Percentiles rank a stretch among this genome's conserved stretches.
Conservation (phyloP, 1,284 basidiomycete genomes). For the Ganoderma leucocontextum region DNA sequence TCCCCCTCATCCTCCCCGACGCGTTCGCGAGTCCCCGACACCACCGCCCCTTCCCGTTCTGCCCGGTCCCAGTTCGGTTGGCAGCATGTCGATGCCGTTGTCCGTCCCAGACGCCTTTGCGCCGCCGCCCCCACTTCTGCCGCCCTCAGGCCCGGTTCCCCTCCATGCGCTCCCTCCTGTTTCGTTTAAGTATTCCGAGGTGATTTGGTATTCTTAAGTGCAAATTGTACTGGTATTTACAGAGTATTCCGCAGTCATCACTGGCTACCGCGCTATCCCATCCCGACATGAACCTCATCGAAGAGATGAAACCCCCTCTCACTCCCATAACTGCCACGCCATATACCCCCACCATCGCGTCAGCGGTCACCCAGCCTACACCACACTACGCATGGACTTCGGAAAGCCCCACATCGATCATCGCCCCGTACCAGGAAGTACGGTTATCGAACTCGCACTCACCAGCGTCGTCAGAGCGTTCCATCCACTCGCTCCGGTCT, state of each 20-base stretch:
- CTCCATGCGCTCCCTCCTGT: constrained; percentile 23
- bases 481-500: constrained; percentile 26
- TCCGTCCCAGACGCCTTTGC: constrained; percentile 17
- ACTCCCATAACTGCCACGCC: constrained; percentile 8
- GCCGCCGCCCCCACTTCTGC: constrained; percentile 13
- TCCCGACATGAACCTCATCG: constrained; percentile 18
- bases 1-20: constrained; percentile 46
- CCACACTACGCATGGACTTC: constrained; percentile 28
- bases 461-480: constrained; percentile 35
- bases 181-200: constrained; percentile 29
- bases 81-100: constrained; percentile 11
- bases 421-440: constrained; percentile 15
- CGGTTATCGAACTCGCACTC: constrained; percentile 31
- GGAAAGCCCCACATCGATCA: constrained; percentile 22
- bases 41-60: constrained; percentile 21
- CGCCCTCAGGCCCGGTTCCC: constrained; percentile 20
- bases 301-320: constrained; percentile 26
- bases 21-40: constrained; percentile 23
- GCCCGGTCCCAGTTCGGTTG: constrained; percentile 22
- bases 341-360: constrained; percentile 20
- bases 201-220: constrained; percentile 31
- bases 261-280: constrained; percentile 26
- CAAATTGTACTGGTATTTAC: constrained; percentile 27
- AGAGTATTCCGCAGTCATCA: constrained; percentile 23
- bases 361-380: constrained; percentile 25